Evolutionary conservation across 2,329 filamentous ascomycete genomes (phyloP).

Genomic region (Corynespora cassiicola): DNA sequence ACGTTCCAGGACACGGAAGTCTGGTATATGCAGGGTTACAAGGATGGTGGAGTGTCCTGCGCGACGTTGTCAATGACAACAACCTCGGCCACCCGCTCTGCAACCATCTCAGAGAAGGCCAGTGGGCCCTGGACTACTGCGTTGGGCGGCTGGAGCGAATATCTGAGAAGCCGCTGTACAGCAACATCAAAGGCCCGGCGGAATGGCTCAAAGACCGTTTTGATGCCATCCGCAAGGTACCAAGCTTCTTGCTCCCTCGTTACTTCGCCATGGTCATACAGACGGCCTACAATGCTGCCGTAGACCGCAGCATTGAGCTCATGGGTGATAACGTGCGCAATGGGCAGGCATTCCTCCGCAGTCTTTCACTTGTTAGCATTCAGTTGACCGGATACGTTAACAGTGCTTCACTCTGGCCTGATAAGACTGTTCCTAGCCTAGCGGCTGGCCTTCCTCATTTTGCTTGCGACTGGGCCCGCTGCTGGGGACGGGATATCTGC

Average conservation of each 20-base stretch:
- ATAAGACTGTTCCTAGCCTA: constrained; percentile 82
- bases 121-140: constrained; percentile 93
- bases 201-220: constrained; percentile 85
- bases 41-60: constrained; percentile 95
- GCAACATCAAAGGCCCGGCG: constrained; percentile 69
- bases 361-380: constrained; percentile 86
- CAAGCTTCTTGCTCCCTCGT: constrained; percentile 86
- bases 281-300: constrained; percentile 85
- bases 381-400: constrained; percentile 90
- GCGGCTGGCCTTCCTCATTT: constrained; percentile 96
- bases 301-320: constrained; percentile 77
- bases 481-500: constrained; percentile 97
- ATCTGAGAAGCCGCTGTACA: constrained; percentile 67
- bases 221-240: constrained; percentile 82
- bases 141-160: constrained; percentile 78
- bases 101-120: constrained; percentile 87
- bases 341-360: constrained; percentile 88
- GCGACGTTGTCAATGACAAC: constrained; percentile 84
- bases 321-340: constrained; percentile 79
- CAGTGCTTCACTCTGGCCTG: constrained; percentile 88
- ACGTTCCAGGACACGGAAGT: constrained; percentile 81
- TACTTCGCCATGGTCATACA: constrained; percentile 92
- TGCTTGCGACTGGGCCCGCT: constrained; percentile 89
- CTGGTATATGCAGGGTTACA: constrained; percentile 96
- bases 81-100: constrained; percentile 92